Evolutionary conservation across 805 yeast species (phyloP), one percentile per base, ranked within the genome.

Genomic region (Wilhelminamyces savonicus): DNA sequence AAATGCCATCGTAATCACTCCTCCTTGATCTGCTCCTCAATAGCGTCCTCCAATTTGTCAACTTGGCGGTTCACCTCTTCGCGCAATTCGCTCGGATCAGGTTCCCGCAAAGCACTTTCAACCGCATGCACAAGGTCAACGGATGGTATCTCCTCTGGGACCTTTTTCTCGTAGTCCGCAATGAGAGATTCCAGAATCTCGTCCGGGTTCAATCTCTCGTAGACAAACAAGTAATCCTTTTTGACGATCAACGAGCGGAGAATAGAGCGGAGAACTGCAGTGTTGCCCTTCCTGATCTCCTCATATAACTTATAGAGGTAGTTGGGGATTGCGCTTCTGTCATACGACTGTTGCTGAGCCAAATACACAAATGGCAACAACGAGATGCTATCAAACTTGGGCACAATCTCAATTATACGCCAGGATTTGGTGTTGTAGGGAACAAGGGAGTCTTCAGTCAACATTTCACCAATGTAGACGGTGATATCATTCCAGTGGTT

Each of bases 401-500:
- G 39, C 5, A 55, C 39, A 1, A 49, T 33, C 5, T 44, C 45
- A 16, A 60, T 26, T 7, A 36, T 28, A 17, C 47, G 28, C 54
- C 62, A 53, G n/a, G n/a, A n/a, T n/a, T n/a, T n/a, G n/a, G n/a
- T n/a, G n/a, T n/a, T n/a, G n/a, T n/a, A n/a, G n/a, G n/a, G n/a
- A n/a, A n/a, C n/a, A n/a, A n/a, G n/a, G n/a, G n/a, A n/a, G n/a
- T n/a, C n/a, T n/a, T n/a, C n/a, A n/a, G n/a, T n/a, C n/a, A n/a
- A n/a, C n/a, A n/a, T n/a, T n/a, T n/a, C n/a, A n/a, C n/a, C n/a
- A n/a, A n/a, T n/a, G n/a, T n/a, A n/a, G n/a, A n/a, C n/a, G n/a
- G n/a, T 52, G 23, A 60, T 39, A n/a, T 46, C 34, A 26, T 55
- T 47, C 64, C 61, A 58, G 12, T 43, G 32, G 4, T 36, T 24